phyloP scores from a whole-genome alignment of 169 alveolate genomes.

The Plasmodium vivax region DNA sequence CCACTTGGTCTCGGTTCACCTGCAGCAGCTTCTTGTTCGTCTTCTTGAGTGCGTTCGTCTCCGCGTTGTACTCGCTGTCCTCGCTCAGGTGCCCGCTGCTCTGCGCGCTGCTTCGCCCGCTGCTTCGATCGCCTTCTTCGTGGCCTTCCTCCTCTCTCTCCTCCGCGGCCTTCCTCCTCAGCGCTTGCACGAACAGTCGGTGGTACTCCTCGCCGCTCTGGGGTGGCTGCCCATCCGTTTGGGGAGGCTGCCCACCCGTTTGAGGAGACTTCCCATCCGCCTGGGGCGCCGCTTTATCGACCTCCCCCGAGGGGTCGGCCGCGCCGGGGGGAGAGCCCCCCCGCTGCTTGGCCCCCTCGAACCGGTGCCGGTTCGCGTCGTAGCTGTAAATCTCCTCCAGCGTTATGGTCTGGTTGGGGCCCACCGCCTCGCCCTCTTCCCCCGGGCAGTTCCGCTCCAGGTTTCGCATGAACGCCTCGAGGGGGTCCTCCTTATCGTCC shows the following conservation, averaged over 20 bases:
- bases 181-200: not conserved
- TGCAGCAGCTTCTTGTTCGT: slow-evolving; percentile 86
- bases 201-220: not conserved
- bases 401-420: slow-evolving; percentile 18
- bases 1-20: slow-evolving; percentile 89
- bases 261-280: too few species aligned
- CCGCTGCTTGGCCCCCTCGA: not conserved
- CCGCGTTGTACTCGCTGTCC: slow-evolving; percentile 74
- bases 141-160: slow-evolving; percentile 3
- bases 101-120: slow-evolving; percentile 67
- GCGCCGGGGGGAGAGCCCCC: not conserved
- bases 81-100: slow-evolving; percentile 38
- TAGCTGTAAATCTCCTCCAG: slow-evolving; percentile 50
- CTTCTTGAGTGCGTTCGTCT: slow-evolving; percentile 62
- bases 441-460: slow-evolving; percentile 8
- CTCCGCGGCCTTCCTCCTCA: slow-evolving; percentile 36
- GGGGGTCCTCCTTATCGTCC: slow-evolving; percentile 9
- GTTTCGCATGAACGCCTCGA: slow-evolving; percentile 43
- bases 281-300: not conserved
- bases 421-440: not conserved
- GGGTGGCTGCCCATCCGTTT: not conserved
- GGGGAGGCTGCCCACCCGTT: not conserved
- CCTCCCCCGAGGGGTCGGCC: not conserved
- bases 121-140: slow-evolving; percentile 61
- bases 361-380: slow-evolving; percentile 5